A percentile compares a stretch with the other conserved stretches of the same genome.
phyloP scores from a whole-genome alignment of 371 early-diverging fungal genomes.

The Rhizopus sp. region DNA sequence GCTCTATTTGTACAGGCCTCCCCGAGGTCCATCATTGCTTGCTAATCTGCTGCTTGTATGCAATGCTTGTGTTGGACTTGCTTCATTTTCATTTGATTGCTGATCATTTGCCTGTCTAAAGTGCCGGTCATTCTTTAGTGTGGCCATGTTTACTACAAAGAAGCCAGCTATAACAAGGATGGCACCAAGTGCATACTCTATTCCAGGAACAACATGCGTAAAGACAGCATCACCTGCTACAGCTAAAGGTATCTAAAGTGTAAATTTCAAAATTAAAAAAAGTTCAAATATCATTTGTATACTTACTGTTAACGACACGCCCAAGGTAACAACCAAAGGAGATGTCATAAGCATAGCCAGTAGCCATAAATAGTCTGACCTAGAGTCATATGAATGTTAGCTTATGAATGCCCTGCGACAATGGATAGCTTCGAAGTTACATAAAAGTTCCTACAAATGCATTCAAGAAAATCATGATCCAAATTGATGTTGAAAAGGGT shows the following conservation, averaged over 20 bases:
- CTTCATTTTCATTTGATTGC: background rate
- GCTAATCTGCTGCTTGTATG: no score
- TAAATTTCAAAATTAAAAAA: background rate
- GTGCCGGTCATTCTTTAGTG: slow-evolving; percentile 33
- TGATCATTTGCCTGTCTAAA: slow-evolving; percentile 19
- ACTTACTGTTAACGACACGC: slow-evolving; percentile 69
- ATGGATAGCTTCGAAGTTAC: slow-evolving; percentile 14
- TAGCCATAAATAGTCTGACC: slow-evolving; percentile 82
- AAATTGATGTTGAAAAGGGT: slow-evolving; percentile 55
- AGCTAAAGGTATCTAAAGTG: slow-evolving; percentile 67
- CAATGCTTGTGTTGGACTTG: background rate
- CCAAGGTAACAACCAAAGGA: slow-evolving; percentile 78
- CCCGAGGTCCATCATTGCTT: no score
- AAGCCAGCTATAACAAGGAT: slow-evolving; percentile 70
- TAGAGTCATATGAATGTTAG: background rate
- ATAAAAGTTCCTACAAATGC: slow-evolving; percentile 81
- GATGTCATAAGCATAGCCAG: slow-evolving; percentile 80
- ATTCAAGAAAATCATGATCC: slow-evolving; percentile 68
- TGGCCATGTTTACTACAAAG: slow-evolving; percentile 60
- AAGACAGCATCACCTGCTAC: slow-evolving; percentile 73
- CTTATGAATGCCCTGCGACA: no score
- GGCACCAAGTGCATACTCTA: slow-evolving; percentile 69
- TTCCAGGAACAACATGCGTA: slow-evolving; percentile 56
- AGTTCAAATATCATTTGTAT: background rate
- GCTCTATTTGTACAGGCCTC: no score